Base-by-base conservation (phyloP, 2,329 filamentous ascomycete genomes). In the Cercospora citrullina region DNA sequence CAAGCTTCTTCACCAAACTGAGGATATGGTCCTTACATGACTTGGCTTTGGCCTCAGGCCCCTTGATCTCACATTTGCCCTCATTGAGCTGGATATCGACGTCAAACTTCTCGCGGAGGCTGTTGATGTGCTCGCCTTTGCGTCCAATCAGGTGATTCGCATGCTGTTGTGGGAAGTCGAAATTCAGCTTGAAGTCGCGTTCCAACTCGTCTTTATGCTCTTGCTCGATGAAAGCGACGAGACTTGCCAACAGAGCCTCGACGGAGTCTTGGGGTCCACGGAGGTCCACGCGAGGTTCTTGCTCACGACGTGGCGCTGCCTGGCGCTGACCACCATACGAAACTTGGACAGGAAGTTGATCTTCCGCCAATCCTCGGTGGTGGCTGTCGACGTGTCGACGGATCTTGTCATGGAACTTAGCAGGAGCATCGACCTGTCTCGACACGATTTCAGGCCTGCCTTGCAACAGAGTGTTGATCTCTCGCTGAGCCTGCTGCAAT, bases 81-180 rank as follows among this genome's bases (percentile, higher is more conserved):
- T 97, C 92, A 73, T 96, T 90, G 45, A 98, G 90, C 80, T 97
- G 93, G 70, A 99, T 90, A 68, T 90, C 88, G 58, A 91, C 89
- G 75, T 91, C 89, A 68, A 89, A 89, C 75, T 90, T 89, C 51
- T 91, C 89, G 33, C 88, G 86, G 57, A 90, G 81, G 74, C 88
- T 88, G 77, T 88, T 89, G 78, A 91, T 90, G 78, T 90, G 90
- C 74, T 89, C 87, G 62, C 89, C 89, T 45, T 85, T 84, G 75
- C 86, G 87, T 68, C 89, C 89, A 69, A 91, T 90, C 26, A 91
- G 86, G 78, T 96, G 91, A 79, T 97, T 97, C 71, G 94, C 93
- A 77, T 89, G 96, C 81, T 97, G 96, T 78, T 97, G 92, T 7
- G 94, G 94, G 83, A 97, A 99, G 71, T 97, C 93, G 73, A 98